Evolutionary conservation across 129 eudicot genomes (phyloP).

Genomic region (Chrysanthemum seticuspe): DNA sequence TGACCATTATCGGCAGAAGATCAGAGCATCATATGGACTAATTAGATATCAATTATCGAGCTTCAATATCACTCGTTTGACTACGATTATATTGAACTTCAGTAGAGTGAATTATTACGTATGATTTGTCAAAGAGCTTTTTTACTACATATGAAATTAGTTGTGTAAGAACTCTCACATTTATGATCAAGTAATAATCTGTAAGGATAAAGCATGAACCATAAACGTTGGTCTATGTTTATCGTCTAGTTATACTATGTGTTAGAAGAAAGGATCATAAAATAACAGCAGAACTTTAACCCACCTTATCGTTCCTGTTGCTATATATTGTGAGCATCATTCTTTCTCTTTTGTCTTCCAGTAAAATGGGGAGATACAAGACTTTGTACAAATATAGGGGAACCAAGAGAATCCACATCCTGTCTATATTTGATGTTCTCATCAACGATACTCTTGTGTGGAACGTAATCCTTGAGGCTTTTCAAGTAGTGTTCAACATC

Average conservation of each 20-base stretch:
- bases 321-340: neutral
- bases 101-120: neutral
- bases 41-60: too few species aligned
- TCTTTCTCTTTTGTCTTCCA: neutral
- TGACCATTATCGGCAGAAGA: neutral
- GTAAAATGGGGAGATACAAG: neutral
- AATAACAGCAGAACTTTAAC: neutral
- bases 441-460: neutral
- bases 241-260: neutral
- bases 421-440: neutral
- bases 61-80: neutral
- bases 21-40: too few species aligned
- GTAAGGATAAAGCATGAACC: too few species aligned
- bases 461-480: neutral
- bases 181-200: too few species aligned
- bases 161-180: too few species aligned
- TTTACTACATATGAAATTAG: too few species aligned
- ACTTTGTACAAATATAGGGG: neutral
- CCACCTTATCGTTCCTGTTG: neutral
- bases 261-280: neutral
- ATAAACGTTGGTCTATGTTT: too few species aligned
- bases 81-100: neutral
- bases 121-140: neutral
- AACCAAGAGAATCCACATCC: neutral
- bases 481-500: neutral